phyloP scores from a whole-genome alignment of 768 basidiomycete genomes.

The Tubosaeta sp. region DNA sequence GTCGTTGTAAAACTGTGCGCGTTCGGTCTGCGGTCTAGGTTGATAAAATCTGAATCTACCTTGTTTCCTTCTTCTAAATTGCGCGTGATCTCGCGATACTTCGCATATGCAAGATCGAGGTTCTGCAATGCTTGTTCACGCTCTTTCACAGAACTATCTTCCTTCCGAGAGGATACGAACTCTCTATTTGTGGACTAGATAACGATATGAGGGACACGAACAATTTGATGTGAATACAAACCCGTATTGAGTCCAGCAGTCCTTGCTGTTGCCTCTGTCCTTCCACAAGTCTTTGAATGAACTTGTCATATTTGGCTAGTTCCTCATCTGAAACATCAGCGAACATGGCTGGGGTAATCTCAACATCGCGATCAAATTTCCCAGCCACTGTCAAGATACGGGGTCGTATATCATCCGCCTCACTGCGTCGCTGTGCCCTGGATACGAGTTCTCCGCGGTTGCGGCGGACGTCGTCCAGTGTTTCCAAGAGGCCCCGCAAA shows the following conservation, averaged over 20 bases:
- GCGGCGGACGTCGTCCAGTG: constrained; percentile 67
- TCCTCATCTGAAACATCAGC: constrained; percentile 78
- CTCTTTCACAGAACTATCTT: constrained; percentile 72
- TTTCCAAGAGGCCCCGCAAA: constrained; percentile 71
- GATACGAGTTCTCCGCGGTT: constrained; percentile 58
- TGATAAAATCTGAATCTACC: constrained; percentile 33
- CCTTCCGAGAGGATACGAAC: constrained; percentile 74
- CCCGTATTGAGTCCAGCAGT: constrained; percentile 67
- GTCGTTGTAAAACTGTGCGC: constrained; percentile 83
- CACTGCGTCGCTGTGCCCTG: constrained; percentile 57
- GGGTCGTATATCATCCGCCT: constrained; percentile 68
- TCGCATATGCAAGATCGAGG: constrained; percentile 81
- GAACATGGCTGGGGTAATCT: constrained; percentile 83
- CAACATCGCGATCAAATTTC: constrained; percentile 59
- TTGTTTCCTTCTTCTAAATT: constrained; percentile 89
- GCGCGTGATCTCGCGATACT: constrained; percentile 77
- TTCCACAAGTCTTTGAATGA: constrained; percentile 54
- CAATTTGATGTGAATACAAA: constrained; percentile 27
- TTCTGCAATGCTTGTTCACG: constrained; percentile 79
- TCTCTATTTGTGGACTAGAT: constrained; percentile 59
- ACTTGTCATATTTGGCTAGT: constrained; percentile 76
- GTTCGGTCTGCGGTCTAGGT: background rate
- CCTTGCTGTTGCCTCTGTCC: constrained; percentile 59
- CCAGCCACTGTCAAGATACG: constrained; percentile 64
- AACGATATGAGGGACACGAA: background rate